phyloP scores from a whole-genome alignment of 306 rosid species.

The Ziziphus jujuba region DNA sequence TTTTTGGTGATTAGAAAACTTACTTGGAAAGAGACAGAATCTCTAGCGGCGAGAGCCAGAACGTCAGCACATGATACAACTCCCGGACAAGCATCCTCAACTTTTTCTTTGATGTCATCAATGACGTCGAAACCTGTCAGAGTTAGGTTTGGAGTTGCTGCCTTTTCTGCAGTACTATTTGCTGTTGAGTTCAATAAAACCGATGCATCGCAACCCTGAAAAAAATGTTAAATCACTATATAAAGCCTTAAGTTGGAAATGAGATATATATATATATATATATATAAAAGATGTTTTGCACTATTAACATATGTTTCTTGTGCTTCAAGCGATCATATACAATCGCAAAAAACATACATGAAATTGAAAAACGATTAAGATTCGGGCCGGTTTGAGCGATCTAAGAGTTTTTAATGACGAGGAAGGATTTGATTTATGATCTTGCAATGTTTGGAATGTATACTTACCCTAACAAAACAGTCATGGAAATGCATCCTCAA shows the following conservation, averaged over 20 bases:
- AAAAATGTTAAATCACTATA: neutral
- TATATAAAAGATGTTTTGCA: neutral
- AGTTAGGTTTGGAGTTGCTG: slow-evolving; percentile 40
- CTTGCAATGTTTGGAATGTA: too few relatives aligned
- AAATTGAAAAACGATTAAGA: too few relatives aligned
- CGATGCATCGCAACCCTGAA: slow-evolving; percentile 67
- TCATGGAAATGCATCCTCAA: slow-evolving; percentile 69
- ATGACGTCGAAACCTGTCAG: slow-evolving; percentile 51
- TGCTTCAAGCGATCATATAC: too few relatives aligned
- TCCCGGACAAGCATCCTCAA: slow-evolving; percentile 45
- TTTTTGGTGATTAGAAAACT: neutral
- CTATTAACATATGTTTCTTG: neutral
- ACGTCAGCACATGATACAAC: slow-evolving; percentile 68
- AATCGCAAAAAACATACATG: too few relatives aligned
- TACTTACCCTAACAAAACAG: slow-evolving; percentile 59
- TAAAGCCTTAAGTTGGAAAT: neutral
- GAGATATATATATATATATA: too few relatives aligned
- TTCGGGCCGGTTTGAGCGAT: too few relatives aligned
- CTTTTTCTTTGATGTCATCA: slow-evolving; percentile 41
- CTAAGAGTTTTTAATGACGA: too few relatives aligned
- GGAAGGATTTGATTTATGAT: too few relatives aligned
- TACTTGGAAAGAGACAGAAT: slow-evolving; percentile 48
- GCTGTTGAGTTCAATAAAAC: slow-evolving; percentile 50
- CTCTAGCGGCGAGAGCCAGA: slow-evolving; percentile 53
- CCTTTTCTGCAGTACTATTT: slow-evolving; percentile 43